Conservation (phyloP, 371 early-diverging fungal genomes). For the Actinomucor elegans region DNA sequence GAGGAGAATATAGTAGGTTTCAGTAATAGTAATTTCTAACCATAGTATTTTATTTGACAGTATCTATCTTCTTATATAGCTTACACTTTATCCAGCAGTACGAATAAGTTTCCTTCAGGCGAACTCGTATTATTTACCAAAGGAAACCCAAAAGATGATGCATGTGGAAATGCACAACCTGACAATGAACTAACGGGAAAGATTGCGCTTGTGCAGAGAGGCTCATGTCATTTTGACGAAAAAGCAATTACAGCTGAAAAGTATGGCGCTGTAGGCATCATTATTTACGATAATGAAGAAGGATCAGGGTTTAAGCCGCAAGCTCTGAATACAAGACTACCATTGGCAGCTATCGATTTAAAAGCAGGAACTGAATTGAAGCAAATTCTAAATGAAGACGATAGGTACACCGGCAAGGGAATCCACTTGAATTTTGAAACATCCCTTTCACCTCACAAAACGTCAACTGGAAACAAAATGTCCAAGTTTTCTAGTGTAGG, state of each 20-base stretch:
- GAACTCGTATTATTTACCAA: slow-evolving; percentile 28
- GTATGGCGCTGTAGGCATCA: slow-evolving; percentile 52
- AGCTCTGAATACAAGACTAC: not conserved
- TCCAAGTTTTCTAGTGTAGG: slow-evolving; percentile 48
- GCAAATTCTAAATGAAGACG: not conserved
- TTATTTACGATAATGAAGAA: slow-evolving; percentile 44
- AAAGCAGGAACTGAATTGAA: slow-evolving; percentile 10
- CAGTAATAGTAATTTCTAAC: too few species aligned
- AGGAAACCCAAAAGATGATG: slow-evolving; percentile 11
- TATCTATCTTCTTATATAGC: slow-evolving; percentile 10
- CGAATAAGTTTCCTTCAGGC: slow-evolving; percentile 27
- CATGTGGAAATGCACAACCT: slow-evolving; percentile 22
- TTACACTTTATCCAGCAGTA: slow-evolving; percentile 23
- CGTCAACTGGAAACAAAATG: slow-evolving; percentile 28
- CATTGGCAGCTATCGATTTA: slow-evolving; percentile 8
- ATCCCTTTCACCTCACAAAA: slow-evolving; percentile 58
- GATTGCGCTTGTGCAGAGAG: slow-evolving; percentile 58
- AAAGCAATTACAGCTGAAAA: slow-evolving; percentile 44
- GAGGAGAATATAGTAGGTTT: slow-evolving; percentile 20
- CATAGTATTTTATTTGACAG: too few species aligned
- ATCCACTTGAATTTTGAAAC: slow-evolving; percentile 23
- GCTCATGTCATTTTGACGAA: slow-evolving; percentile 58
- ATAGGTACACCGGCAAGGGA: not conserved
- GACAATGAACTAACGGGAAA: slow-evolving; percentile 28
- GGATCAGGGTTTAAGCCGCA: slow-evolving; percentile 7